These are phyloP conservation scores for Nissolia schottii DNA, from an alignment of 306 rosid species.

Conservation along the genomic window DNA sequence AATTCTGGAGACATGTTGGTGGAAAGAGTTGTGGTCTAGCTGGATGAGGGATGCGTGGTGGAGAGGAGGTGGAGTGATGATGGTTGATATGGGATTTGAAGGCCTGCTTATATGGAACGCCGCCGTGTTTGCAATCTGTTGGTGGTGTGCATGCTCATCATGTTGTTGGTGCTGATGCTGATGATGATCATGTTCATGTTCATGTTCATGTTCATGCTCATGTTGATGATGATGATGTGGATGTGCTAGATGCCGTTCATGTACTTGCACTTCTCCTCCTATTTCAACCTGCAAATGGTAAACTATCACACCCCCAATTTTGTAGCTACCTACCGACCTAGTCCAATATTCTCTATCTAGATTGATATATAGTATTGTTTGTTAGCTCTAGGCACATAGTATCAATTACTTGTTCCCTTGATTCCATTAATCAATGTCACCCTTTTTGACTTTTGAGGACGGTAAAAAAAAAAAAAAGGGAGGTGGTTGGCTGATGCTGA, in stretches of 20 bases:
- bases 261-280: constrained; percentile 60
- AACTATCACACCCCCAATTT: neutral
- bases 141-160: constrained; percentile 37
- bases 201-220: no score
- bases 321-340: constrained; percentile 23
- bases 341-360: constrained; percentile 40
- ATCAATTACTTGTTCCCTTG: neutral
- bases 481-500: constrained; percentile 41
- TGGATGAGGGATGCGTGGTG: constrained; percentile 74
- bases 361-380: no score
- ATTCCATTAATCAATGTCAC: neutral
- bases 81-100: constrained; percentile 63
- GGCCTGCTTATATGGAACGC: constrained; percentile 69
- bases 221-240: constrained; percentile 42
- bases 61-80: constrained; percentile 72
- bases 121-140: constrained; percentile 51
- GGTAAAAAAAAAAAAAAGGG: constrained; percentile 17
- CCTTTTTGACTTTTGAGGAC: constrained; percentile 24
- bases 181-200: no score
- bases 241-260: constrained; percentile 45
- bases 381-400: neutral
- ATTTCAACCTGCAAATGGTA: constrained; percentile 65
- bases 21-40: constrained; percentile 60
- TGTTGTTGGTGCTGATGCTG: no score
- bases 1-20: constrained; percentile 54